phyloP scores from a whole-genome alignment of 176 grass and related monocot genomes.

The Oryza australiensis region DNA sequence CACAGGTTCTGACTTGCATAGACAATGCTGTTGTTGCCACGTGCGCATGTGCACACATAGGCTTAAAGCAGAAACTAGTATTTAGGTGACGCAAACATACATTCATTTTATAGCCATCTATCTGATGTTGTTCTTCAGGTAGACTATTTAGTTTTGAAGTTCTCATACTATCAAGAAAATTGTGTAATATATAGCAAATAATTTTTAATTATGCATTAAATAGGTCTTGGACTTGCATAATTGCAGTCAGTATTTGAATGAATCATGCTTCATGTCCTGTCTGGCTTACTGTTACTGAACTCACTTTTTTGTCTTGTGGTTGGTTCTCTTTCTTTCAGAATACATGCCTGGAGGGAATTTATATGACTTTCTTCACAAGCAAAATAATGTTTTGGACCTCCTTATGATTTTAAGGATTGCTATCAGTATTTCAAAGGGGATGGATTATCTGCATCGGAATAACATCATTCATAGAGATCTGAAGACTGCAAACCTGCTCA shows the following conservation, averaged over 20 bases:
- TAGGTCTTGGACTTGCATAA: not conserved
- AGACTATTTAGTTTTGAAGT: not conserved
- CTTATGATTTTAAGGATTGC: conserved; percentile 59
- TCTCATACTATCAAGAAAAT: not conserved
- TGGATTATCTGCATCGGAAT: conserved; percentile 84
- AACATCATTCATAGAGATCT: conserved; percentile 96
- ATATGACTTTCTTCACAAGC: conserved; percentile 81
- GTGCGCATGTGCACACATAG: not conserved
- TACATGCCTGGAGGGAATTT: conserved; percentile 86
- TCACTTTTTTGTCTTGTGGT: conserved; percentile 6
- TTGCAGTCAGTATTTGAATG: conserved; percentile 4
- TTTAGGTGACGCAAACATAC: not conserved
- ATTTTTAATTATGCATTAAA: not conserved
- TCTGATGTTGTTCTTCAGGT: not conserved
- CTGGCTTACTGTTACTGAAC: not conserved
- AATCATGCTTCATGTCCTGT: not conserved
- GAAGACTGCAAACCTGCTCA: conserved; percentile 88
- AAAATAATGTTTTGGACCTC: conserved; percentile 59
- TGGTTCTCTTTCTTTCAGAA: conserved; percentile 62
- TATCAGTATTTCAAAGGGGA: conserved; percentile 75
- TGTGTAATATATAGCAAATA: not conserved
- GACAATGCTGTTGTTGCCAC: not conserved
- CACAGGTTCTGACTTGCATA: conserved; percentile 10
- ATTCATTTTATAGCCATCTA: not conserved
- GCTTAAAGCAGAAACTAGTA: not conserved